Percentiles rank a stretch among this genome's conserved stretches.
Conservation (phyloP, 176 grass and related monocot species). For the Zea luxurians region DNA sequence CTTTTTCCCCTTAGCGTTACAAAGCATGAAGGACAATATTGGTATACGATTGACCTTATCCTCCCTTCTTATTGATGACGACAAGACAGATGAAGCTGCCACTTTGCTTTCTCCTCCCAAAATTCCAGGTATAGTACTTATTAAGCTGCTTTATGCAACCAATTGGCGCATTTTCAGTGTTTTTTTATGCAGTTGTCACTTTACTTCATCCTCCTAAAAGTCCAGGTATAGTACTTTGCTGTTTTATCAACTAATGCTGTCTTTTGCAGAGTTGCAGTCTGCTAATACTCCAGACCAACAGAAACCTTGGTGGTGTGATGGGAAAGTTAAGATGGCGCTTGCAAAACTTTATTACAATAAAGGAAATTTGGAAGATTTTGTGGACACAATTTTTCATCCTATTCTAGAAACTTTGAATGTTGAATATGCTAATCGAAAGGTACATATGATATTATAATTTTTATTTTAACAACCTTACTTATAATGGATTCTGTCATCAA, state of each 20-base stretch:
- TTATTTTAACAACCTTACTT: background rate
- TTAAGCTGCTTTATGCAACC: background rate
- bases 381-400: constrained; percentile 73
- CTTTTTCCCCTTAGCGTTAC: constrained; percentile 55
- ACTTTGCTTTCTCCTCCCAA: constrained; percentile 72
- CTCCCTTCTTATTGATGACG: constrained; percentile 69
- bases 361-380: constrained; percentile 68
- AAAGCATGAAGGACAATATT: constrained; percentile 60
- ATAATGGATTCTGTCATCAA: constrained; percentile 3
- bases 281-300: constrained; percentile 34
- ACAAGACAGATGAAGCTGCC: constrained; percentile 62
- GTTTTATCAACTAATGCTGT: constrained; percentile 10
- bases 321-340: constrained; percentile 84
- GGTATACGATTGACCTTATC: constrained; percentile 68
- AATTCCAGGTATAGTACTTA: constrained; percentile 42
- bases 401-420: constrained; percentile 75
- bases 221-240: constrained; percentile 30
- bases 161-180: background rate
- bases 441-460: constrained; percentile 28
- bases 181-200: constrained; percentile 44
- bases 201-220: constrained; percentile 66
- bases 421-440: constrained; percentile 82
- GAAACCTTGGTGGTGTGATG: constrained; percentile 85
- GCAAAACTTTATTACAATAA: constrained; percentile 69
- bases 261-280: constrained; percentile 39